Conservation (phyloP, 306 rosid species). For the Boehmeria nivea region DNA sequence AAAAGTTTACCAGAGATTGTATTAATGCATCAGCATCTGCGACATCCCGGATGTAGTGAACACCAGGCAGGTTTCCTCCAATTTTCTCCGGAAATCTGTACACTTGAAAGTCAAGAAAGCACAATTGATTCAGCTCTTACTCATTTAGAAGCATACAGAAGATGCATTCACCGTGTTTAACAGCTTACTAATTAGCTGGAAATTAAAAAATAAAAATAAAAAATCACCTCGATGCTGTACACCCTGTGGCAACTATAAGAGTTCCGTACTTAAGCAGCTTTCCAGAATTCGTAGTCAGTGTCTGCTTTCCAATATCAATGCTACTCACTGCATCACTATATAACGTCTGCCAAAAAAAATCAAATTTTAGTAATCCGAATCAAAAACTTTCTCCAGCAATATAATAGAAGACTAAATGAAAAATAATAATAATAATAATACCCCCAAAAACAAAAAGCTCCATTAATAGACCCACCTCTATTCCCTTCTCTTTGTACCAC, state of each 20-base stretch:
- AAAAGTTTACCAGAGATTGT: constrained; percentile 58
- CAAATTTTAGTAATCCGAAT: background rate
- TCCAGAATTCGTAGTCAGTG: constrained; percentile 70
- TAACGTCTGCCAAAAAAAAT: constrained; percentile 41
- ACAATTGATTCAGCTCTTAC: constrained; percentile 17
- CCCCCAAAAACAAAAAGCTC: constrained; percentile 4
- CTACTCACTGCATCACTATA: constrained; percentile 65
- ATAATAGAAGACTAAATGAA: background rate
- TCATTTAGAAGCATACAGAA: background rate
- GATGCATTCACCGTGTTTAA: constrained; percentile 1
- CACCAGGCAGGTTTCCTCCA: constrained; percentile 86
- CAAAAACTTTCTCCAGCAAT: background rate
- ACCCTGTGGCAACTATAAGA: constrained; percentile 76
- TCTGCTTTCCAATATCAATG: constrained; percentile 61
- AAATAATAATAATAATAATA: background rate
- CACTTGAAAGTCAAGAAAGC: constrained; percentile 20
- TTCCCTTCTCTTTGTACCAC: constrained; percentile 86
- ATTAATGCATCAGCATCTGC: constrained; percentile 84
- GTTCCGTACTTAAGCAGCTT: constrained; percentile 83
- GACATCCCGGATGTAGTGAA: constrained; percentile 88
- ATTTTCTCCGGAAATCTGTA: constrained; percentile 79
- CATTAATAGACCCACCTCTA: constrained; percentile 51
- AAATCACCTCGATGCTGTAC: constrained; percentile 71
- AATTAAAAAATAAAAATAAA: background rate
- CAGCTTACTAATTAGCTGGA: background rate